These are phyloP conservation scores for Zizania palustris DNA, from an alignment of 202 grass and related monocot species.

Conservation along the genomic window DNA sequence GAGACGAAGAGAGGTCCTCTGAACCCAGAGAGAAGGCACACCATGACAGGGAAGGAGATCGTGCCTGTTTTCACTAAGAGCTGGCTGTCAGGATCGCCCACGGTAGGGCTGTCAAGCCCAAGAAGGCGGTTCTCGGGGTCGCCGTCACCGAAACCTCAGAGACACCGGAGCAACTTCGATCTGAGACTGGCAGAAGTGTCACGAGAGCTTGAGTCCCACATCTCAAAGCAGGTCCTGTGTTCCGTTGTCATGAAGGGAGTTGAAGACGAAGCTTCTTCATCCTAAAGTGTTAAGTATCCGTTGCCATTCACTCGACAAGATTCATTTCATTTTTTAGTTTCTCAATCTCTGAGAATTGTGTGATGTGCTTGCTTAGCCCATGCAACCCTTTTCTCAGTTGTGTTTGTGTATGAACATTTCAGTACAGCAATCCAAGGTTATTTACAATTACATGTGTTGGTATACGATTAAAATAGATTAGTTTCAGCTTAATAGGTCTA, in stretches of 20 bases:
- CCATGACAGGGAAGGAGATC: slow-evolving; percentile 49
- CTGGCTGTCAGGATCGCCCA: slow-evolving; percentile 59
- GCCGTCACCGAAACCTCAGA: slow-evolving; percentile 62
- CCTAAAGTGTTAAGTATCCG: slow-evolving; percentile 24
- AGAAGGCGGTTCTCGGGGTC: slow-evolving; percentile 81
- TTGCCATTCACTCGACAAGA: background rate
- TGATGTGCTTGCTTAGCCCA: slow-evolving; percentile 46
- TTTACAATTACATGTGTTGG: background rate
- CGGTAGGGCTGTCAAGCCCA: slow-evolving; percentile 62
- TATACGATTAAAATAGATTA: too few relatives aligned
- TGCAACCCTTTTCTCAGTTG: slow-evolving; percentile 27
- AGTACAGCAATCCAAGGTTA: slow-evolving; percentile 18
- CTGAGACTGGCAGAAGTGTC: slow-evolving; percentile 72
- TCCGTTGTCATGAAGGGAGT: slow-evolving; percentile 69
- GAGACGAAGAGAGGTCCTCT: slow-evolving; percentile 81
- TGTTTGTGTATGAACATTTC: slow-evolving; percentile 18
- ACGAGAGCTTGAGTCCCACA: slow-evolving; percentile 78
- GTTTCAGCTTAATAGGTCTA: too few relatives aligned
- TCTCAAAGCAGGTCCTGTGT: slow-evolving; percentile 81
- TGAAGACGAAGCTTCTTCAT: slow-evolving; percentile 62
- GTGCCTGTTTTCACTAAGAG: slow-evolving; percentile 53
- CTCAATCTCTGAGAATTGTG: slow-evolving; percentile 50
- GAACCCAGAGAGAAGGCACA: slow-evolving; percentile 48
- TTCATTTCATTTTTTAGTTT: slow-evolving; percentile 41
- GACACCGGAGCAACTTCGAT: slow-evolving; percentile 74